Percentiles rank a stretch among this genome's conserved stretches.
Evolutionary conservation across 306 rosid genomes (phyloP).

Genomic region (Ormosia semicastrata): DNA sequence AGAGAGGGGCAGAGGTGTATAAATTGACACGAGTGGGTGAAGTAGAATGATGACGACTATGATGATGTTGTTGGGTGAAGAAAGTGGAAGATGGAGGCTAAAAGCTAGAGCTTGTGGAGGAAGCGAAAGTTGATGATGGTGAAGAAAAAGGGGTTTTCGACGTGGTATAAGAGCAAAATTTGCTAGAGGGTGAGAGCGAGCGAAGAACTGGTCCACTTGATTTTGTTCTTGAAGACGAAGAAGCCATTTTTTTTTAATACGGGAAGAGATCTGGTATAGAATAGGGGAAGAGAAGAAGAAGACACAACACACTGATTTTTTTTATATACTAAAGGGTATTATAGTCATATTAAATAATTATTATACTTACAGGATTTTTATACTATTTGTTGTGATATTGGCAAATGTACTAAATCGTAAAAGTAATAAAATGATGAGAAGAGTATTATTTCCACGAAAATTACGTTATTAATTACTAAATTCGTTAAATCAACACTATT

Average conservation of each 20-base stretch:
- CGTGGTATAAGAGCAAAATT: conserved; percentile 52
- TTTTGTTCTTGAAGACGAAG: conserved; percentile 55
- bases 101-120: conserved; percentile 65
- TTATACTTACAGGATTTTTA: too few species aligned
- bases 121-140: conserved; percentile 67
- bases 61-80: conserved; percentile 27
- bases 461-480: too few species aligned
- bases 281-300: too few species aligned
- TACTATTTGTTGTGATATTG: too few species aligned
- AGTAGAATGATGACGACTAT: conserved; percentile 54
- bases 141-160: conserved; percentile 51
- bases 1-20: conserved; percentile 29
- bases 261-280: too few species aligned
- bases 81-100: conserved; percentile 53
- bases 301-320: too few species aligned
- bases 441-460: too few species aligned
- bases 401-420: too few species aligned
- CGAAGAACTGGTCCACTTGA: conserved; percentile 78
- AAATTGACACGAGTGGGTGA: conserved; percentile 94
- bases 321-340: too few species aligned
- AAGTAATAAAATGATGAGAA: too few species aligned
- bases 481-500: too few species aligned
- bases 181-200: conserved; percentile 66
- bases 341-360: too few species aligned
- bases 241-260: conserved; percentile 37